Evolutionary conservation across 257 asterid genomes (phyloP).

Genomic region (Striga asiatica): DNA sequence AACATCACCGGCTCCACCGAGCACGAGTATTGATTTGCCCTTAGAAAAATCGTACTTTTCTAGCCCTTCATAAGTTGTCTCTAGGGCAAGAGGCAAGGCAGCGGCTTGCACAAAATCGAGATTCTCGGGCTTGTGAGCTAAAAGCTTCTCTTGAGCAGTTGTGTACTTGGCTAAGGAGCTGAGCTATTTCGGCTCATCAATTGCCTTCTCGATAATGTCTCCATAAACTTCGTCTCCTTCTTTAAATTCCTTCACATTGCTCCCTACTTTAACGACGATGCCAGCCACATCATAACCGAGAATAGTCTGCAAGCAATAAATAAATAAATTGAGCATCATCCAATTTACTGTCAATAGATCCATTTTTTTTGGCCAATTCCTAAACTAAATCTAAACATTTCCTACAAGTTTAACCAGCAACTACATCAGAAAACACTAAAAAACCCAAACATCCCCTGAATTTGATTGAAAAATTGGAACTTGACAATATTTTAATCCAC

Average conservation of each 20-base stretch:
- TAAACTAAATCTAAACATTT: too few species aligned
- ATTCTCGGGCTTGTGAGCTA: conserved; percentile 71
- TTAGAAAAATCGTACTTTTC: conserved; percentile 47
- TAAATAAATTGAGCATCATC: too few species aligned
- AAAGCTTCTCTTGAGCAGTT: conserved; percentile 76
- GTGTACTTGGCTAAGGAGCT: conserved; percentile 85
- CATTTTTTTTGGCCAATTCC: too few species aligned
- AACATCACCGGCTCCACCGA: conserved; percentile 98
- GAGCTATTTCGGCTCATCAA: conserved; percentile 53
- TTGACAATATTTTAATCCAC: too few species aligned
- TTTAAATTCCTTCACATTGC: conserved; percentile 63
- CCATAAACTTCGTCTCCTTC: conserved; percentile 94
- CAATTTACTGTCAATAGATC: too few species aligned
- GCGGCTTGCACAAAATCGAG: conserved; percentile 75
- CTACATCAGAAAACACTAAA: too few species aligned
- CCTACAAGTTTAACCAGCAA: too few species aligned
- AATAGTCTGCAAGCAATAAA: conserved; percentile 39
- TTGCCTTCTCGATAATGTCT: conserved; percentile 60
- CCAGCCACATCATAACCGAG: conserved; percentile 95
- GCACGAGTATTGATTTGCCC: conserved; percentile 79
- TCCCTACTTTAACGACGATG: conserved; percentile 69
- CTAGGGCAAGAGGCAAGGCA: conserved; percentile 71
- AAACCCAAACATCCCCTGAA: too few species aligned
- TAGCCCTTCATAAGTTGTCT: conserved; percentile 78
- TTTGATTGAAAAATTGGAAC: too few species aligned